A percentile compares a stretch with the other conserved stretches of the same genome.
Conservation (phyloP, 2,329 filamentous ascomycete genomes). For the Hypoxylon sp. region DNA sequence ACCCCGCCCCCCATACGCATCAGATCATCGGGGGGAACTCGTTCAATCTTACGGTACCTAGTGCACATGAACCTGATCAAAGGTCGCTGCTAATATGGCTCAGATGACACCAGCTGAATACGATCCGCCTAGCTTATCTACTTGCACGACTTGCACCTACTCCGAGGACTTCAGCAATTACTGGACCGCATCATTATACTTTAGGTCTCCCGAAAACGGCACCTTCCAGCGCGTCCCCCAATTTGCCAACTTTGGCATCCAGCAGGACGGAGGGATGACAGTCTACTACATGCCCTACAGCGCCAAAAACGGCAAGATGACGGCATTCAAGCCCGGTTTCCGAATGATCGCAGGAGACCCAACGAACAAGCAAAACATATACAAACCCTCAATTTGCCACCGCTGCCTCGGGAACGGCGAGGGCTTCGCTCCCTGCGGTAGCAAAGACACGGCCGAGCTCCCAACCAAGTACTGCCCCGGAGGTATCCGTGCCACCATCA, state of each 20-base stretch:
- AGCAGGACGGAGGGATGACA: constrained; percentile 58
- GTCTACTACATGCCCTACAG: constrained; percentile 60
- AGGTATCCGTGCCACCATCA: constrained; percentile 44
- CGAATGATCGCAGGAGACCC: constrained; percentile 61
- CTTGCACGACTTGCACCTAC: constrained; percentile 58
- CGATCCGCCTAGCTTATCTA: constrained; percentile 47
- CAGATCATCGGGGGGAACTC: constrained; percentile 48
- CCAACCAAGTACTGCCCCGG: constrained; percentile 40
- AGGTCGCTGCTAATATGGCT: constrained; percentile 12
- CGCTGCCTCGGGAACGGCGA: constrained; percentile 42
- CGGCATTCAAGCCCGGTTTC: constrained; percentile 62
- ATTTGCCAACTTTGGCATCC: constrained; percentile 51
- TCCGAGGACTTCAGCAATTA: constrained; percentile 57
- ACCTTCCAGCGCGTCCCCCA: constrained; percentile 57
- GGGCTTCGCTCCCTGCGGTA: constrained; percentile 46
- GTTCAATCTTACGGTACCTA: constrained; percentile 48
- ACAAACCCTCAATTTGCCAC: constrained; percentile 49
- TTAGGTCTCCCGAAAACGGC: constrained; percentile 53
- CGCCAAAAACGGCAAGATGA: constrained; percentile 56
- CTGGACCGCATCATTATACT: constrained; percentile 56
- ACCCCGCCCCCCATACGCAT: constrained; percentile 45
- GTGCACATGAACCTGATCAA: constrained; percentile 22
- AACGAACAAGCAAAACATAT: constrained; percentile 57
- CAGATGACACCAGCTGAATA: constrained; percentile 44
- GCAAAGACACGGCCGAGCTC: constrained; percentile 52